Base-by-base conservation (phyloP, 2,329 filamentous ascomycete species). In the Pezicula rhizophila region DNA sequence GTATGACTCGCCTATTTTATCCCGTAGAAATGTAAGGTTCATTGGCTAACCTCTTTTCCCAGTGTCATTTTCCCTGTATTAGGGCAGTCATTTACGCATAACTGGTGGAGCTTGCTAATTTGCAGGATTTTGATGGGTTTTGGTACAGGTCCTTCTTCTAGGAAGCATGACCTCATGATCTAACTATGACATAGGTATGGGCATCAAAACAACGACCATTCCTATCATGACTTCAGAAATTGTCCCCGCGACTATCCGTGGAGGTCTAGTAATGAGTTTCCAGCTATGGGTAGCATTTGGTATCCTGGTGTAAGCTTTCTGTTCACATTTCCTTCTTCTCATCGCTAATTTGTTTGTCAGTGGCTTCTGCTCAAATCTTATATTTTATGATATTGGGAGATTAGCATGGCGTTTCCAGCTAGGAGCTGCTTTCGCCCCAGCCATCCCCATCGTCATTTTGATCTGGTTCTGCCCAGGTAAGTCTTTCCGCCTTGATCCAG, bases 191-290 rank as follows among this genome's bases (percentile, higher is more conserved):
- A 17, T 15, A 43, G 86, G 85, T 2, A 89, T 90, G 70, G 86
- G 86, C 20, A 76, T 83, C 15, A 89, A 89, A 62, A 81, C 82
- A 15, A 72, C 73, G 0, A 78, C 73, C 45, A 84, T 89, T 2
- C 87, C 87, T 0, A 82, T 91, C 28, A 89, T 87, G 58, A 82
- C 85, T 0, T 86, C 87, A 2, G 87, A 91, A 65, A 87, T 80
- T 49, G 78, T 82, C 0, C 86, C 86, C 0, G 81, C 85, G 1
- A 65, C 73, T 1, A 83, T 89, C 47, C 79, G 86, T 62, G 85
- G 86, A 50, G 85, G 84, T 4, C 72, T 92, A 17, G 86, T 90
- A 55, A 91, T 91, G 87, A 84, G 82, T 53, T 92, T 86, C 85
- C 84, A 90, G 67, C 70, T 85, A 65, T 85, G 80, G 78, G 80